Evolutionary conservation across 2,329 filamentous ascomycete genomes (phyloP), one percentile per base, ranked within the genome.

Genomic region (Nothomitra cinnamomea): DNA sequence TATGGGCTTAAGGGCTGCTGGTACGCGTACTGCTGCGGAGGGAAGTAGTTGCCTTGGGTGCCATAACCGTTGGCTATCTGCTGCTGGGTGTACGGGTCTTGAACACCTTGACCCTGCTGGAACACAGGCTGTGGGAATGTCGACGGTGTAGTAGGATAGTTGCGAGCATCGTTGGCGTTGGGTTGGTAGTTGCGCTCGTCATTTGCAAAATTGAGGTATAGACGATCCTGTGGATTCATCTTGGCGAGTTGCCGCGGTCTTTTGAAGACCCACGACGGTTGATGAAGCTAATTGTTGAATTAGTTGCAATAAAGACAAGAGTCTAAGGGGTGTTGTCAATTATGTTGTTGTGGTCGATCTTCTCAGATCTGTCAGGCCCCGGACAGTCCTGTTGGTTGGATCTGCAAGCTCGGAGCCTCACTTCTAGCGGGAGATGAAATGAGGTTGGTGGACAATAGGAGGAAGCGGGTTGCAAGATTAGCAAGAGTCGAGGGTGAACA

Each of bases 81-180:
- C 58, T 70, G 68, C 43, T 71, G 67, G 48, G 72, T n/a, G 22
- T 53, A 47, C 41, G 28, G 21, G 22, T 36, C 38, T n/a, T 53
- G 52, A 10, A 22, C 19, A 6, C 72, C 73, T 53, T 56, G 56
- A 35, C 53, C 55, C 48, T 56, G 58, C 52, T 59, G 57, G 48
- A 58, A 82, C 66, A 94, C 85, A 56, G 89, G 89, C 70, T 96
- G 90, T 12, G 90, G 90, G 65, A 96, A 96, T 56, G 89, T 95
- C 59, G 90, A 95, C 52, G 90, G 90, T 8, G 90, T 95, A 53
- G 90, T 88, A 60, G 84, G 85, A 74, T 86, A 88, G 60, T 80
- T 74, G 65, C 83, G 76, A 66, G 83, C 83, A 66, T 74, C 76
- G 62, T 45, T 53, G 24, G 32, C 40, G 49, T 68, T 62, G 54